Percentiles rank a stretch among this genome's conserved stretches.
phyloP scores from a whole-genome alignment of 352 stramenopile genomes.

The Globisporangium irregulare region DNA sequence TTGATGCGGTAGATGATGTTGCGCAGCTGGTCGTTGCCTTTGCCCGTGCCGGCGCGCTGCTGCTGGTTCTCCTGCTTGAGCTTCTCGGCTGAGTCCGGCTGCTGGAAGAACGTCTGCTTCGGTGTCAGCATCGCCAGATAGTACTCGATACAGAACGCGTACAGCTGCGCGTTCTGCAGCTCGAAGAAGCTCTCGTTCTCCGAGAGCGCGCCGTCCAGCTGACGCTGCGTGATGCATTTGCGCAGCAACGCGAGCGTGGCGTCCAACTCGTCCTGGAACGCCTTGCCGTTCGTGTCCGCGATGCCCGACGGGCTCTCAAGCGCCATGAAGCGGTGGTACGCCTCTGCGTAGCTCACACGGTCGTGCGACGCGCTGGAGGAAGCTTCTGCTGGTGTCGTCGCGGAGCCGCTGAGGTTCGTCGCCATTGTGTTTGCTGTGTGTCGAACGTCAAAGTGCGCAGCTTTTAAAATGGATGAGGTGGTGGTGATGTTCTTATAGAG shows the following conservation, averaged over 20 bases:
- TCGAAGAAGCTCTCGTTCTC: constrained; percentile 79
- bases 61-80: constrained; percentile 17
- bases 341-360: constrained; percentile 33
- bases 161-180: constrained; percentile 77
- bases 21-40: constrained; percentile 43
- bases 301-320: constrained; percentile 39
- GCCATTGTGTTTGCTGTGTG: constrained; percentile 4
- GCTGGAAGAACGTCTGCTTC: constrained; percentile 75
- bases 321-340: constrained; percentile 39
- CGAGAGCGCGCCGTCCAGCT: constrained; percentile 62
- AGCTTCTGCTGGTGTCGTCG: constrained; percentile 1
- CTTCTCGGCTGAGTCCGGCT: constrained; percentile 17
- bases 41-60: constrained; percentile 14
- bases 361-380: constrained; percentile 17
- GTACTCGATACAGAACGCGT: constrained; percentile 79
- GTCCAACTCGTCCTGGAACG: constrained; percentile 49
- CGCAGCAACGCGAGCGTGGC: constrained; percentile 27
- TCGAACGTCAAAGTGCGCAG: constrained; percentile 2
- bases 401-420: constrained; percentile 11
- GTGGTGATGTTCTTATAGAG: constrained; percentile 1
- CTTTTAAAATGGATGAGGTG: constrained; percentile 1
- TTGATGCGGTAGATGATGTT: constrained; percentile 66
- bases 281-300: constrained; percentile 35
- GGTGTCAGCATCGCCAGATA: constrained; percentile 74
- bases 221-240: constrained; percentile 52